Evolutionary conservation across 495 filamentous ascomycete species (phyloP), one percentile per base, ranked within the genome.

Genomic region (Annulohypoxylon stygium): DNA sequence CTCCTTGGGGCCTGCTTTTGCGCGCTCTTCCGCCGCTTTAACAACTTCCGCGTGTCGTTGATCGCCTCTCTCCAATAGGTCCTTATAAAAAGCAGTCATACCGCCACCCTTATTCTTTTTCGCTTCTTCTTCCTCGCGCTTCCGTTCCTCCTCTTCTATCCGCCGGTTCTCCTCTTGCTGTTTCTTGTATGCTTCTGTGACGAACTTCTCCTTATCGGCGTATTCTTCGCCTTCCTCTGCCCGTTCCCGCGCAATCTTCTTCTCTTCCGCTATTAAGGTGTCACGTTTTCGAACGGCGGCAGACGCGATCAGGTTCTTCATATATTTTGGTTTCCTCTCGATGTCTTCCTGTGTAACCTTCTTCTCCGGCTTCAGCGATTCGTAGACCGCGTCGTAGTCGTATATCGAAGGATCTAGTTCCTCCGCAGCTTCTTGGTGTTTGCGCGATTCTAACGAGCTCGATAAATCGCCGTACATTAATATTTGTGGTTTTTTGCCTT

Each of bases 221-320:
- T 93, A 98, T 80, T 95, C 93, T 12, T 97, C 97, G 9, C 96
- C 96, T 81, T 99, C 96, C 0, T 90, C 92, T 72, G 95, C 97
- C 39, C 96, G 89, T 79, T 99, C 97, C 51, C 90, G 90, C 73
- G 93, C 90, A 33, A 98, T 83, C 79, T 93, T 85, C 77, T 93
- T 93, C 79, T 99, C 96, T 71, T 93, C 91, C 12, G 96, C 96
- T 8, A 97, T 90, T 37, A 93, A 83, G 55, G 93, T 89, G 81
- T 98, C 96, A 26, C 94, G 92, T 81, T 98, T 97, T 34, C 97
- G 90, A 34, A 93, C 80, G 66, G 94, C 93, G 1, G 96, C 94
- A 1, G 93, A 93, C 11, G 90, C 88, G 20, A 97, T 82, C 25
- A 99, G 81, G 51, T 88, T 88, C 48, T 84, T 85, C 90, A 99